Evolutionary conservation across 2,329 filamentous ascomycete genomes (phyloP), one percentile per base, ranked within the genome.

Genomic region (Ophiostoma triangulosporum): DNA sequence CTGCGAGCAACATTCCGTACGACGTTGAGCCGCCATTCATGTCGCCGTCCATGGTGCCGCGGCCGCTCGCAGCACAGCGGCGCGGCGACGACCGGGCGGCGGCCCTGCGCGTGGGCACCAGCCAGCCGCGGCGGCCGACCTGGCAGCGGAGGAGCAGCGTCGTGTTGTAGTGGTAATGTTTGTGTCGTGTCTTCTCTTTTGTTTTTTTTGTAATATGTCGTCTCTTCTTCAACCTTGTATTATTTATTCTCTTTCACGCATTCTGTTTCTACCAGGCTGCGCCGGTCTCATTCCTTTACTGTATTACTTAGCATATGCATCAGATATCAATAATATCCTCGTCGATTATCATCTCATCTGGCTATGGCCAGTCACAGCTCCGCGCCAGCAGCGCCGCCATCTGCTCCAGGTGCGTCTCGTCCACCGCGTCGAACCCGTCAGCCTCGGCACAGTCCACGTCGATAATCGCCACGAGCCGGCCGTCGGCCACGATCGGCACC

Each of bases 371-470:
- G 65, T 86, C 81, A 64, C 84, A 87, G 52, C 75, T 74, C 56
- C 65, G 69, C 1, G 70, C 75, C 26, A 88, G 63, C 54, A 88
- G 60, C 14, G 61, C 68, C 0, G 83, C 84, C 62, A 91, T 66
- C 61, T 77, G 69, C 66, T 91, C 85, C 56, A 93, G 65, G 59
- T 77, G 77, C 57, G 63, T 65, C 66, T 74, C 73, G 64, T 93
- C 87, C 45, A 81, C 75, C 56, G 78, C 73, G 59, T 87, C 80
- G 59, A 90, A 90, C 0, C 86, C 85, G 14, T 75, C 67, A 51
- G 76, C 59, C 33, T 75, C 78, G 1, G 81, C 78, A 63, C 87
- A 91, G 65, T 93, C 87, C 24, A 91, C 73, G 62, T 93, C 87
- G 56, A 93, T 87, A 58, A 91, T 86, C 2, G 81, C 86, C 22